A percentile compares a stretch with the other conserved stretches of the same genome.
phyloP scores from a whole-genome alignment of 371 early-diverging fungal genomes.

The Blastocladiella emersonii region DNA sequence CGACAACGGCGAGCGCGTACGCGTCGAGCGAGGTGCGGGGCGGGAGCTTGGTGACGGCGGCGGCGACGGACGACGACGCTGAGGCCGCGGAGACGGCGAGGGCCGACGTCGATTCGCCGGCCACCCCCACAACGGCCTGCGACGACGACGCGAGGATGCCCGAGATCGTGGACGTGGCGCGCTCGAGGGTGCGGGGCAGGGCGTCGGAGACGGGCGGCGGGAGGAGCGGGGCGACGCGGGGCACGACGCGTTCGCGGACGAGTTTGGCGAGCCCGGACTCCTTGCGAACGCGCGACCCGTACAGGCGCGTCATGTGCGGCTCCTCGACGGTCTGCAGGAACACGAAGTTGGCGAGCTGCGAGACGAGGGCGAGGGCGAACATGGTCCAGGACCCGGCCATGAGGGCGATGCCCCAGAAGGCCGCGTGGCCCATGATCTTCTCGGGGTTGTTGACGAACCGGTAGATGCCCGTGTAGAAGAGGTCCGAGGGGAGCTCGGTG shows the following conservation, averaged over 20 bases:
- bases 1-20: not conserved
- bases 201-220: slow-evolving; percentile 5
- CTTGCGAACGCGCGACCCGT: slow-evolving; percentile 58
- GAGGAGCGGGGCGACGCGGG: slow-evolving; percentile 17
- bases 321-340: slow-evolving; percentile 71
- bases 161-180: too few species aligned
- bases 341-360: slow-evolving; percentile 59
- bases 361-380: slow-evolving; percentile 60
- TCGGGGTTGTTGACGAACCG: slow-evolving; percentile 80
- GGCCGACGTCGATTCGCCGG: not conserved
- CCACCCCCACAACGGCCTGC: slow-evolving; percentile 2
- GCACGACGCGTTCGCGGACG: not conserved
- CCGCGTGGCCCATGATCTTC: slow-evolving; percentile 72
- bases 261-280: slow-evolving; percentile 59
- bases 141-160: too few species aligned
- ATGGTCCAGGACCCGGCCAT: slow-evolving; percentile 61
- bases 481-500: slow-evolving; percentile 32
- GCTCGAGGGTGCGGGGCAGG: too few species aligned
- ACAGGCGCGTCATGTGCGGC: slow-evolving; percentile 69
- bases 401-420: slow-evolving; percentile 78
- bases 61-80: slow-evolving; percentile 12
- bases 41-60: not conserved
- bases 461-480: slow-evolving; percentile 71
- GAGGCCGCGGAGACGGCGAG: slow-evolving; percentile 2
- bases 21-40: not conserved